Conservation (phyloP, 2,329 filamentous ascomycete genomes). For the Neospermospora avenae region DNA sequence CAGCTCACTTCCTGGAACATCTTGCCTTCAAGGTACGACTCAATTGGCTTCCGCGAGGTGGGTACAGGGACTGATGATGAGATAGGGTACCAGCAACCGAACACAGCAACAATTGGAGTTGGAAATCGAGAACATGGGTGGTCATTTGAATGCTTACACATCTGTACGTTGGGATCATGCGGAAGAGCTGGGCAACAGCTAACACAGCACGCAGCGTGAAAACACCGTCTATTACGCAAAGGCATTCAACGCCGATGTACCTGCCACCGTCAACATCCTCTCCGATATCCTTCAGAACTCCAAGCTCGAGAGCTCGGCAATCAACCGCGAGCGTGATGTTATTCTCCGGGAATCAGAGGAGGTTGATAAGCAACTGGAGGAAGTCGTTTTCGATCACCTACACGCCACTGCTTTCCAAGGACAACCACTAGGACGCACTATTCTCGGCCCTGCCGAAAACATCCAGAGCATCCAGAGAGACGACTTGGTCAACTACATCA, state of each 20-base stretch:
- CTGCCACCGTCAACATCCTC: conserved; percentile 94
- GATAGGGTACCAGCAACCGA: conserved; percentile 84
- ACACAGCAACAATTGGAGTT: conserved; percentile 97
- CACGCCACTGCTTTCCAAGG: conserved; percentile 97
- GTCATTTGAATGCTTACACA: conserved; percentile 98
- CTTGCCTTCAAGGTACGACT: conserved; percentile 91
- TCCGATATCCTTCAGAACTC: conserved; percentile 99
- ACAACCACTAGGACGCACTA: conserved; percentile 95
- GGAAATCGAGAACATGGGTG: conserved; percentile 99
- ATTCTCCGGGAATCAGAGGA: conserved; percentile 98
- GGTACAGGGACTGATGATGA: conserved; percentile 24
- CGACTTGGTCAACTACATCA: conserved; percentile 94
- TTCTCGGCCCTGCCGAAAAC: conserved; percentile 96
- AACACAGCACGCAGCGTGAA: conserved; percentile 64
- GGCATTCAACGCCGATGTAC: conserved; percentile 96
- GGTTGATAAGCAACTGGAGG: conserved; percentile 99
- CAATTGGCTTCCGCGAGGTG: conserved; percentile 18
- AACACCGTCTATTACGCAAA: conserved; percentile 99
- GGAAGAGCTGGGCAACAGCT: conserved; percentile 18
- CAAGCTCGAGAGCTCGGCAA: conserved; percentile 88
- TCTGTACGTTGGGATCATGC: conserved; percentile 64
- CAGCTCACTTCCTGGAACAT: conserved; percentile 99
- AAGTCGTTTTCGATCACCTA: conserved; percentile 98
- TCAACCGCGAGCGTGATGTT: conserved; percentile 97
- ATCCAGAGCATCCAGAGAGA: conserved; percentile 92